Evolutionary conservation across 73 alveolate genomes (phyloP).

Genomic region (Paramecium sonneborni): DNA sequence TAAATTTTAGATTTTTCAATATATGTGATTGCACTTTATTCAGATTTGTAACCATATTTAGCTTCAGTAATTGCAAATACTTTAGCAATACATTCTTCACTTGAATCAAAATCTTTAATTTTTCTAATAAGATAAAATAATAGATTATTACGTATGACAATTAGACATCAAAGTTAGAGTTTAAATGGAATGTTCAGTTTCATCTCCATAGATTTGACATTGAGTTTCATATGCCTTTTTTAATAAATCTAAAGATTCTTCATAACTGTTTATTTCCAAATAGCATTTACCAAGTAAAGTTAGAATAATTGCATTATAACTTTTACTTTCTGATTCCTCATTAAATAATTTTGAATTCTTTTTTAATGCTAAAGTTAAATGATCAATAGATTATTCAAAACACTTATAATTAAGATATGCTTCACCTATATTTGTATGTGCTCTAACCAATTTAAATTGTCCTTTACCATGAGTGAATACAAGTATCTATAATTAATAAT

Average conservation of each 20-base stretch:
- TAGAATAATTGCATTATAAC: conserved; percentile 79
- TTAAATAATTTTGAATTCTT: conserved; percentile 81
- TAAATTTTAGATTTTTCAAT: conserved; percentile 78
- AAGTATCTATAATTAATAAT: conserved; percentile 67
- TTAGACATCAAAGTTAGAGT: conserved; percentile 52
- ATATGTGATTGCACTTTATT: conserved; percentile 68
- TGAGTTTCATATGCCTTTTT: conserved; percentile 87
- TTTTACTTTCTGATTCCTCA: conserved; percentile 77
- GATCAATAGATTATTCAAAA: conserved; percentile 89
- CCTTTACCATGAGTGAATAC: conserved; percentile 82
- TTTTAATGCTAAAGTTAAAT: conserved; percentile 84
- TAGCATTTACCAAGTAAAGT: conserved; percentile 89
- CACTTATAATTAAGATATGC: conserved; percentile 81
- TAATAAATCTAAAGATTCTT: conserved; percentile 82
- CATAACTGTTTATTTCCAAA: conserved; percentile 80
- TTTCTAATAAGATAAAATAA: conserved; percentile 69
- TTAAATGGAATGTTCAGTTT: conserved; percentile 40
- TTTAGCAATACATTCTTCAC: conserved; percentile 62
- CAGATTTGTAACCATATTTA: conserved; percentile 71
- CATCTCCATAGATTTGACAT: conserved; percentile 75
- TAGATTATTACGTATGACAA: conserved; percentile 41
- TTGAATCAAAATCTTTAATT: conserved; percentile 78
- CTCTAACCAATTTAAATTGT: conserved; percentile 76
- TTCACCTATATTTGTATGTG: conserved; percentile 83
- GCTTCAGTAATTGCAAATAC: conserved; percentile 78